These are phyloP conservation scores for Lactarius pseudohatsudake DNA, from an alignment of 768 basidiomycete species.

Conservation along the genomic window DNA sequence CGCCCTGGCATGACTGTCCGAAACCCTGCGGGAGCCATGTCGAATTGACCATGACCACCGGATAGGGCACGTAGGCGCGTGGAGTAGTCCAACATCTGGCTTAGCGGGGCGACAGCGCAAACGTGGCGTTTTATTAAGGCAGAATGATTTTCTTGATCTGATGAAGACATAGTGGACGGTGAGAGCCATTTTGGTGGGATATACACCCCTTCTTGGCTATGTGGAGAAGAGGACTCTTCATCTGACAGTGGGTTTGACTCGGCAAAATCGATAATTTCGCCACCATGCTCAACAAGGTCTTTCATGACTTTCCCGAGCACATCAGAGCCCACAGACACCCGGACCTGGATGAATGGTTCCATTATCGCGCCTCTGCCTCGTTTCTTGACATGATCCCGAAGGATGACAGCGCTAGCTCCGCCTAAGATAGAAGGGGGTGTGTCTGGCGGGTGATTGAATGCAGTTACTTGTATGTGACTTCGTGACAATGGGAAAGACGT, in stretches of 20 bases:
- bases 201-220: conserved; percentile 64
- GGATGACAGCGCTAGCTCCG: conserved; percentile 62
- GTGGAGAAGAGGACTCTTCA: conserved; percentile 42
- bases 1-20: conserved; percentile 59
- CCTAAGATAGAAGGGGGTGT: conserved; percentile 53
- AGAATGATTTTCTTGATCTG: conserved; percentile 32
- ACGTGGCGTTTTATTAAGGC: conserved; percentile 60
- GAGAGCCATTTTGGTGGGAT: conserved; percentile 75
- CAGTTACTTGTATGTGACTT: conserved; percentile 54
- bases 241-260: conserved; percentile 40
- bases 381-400: conserved; percentile 59
- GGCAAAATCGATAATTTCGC: conserved; percentile 72
- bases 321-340: conserved; percentile 64
- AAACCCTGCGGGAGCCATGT: conserved; percentile 80
- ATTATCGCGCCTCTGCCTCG: conserved; percentile 72
- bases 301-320: conserved; percentile 75
- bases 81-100: conserved; percentile 78
- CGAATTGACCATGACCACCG: conserved; percentile 79
- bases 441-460: conserved; percentile 44
- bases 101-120: conserved; percentile 73
- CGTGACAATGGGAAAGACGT: conserved; percentile 70
- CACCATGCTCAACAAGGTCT: conserved; percentile 80
- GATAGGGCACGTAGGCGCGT: conserved; percentile 75
- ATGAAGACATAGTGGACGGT: conserved; percentile 50
- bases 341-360: conserved; percentile 75